Conservation (phyloP, 306 rosid species). For the Lagenaria siceraria region DNA sequence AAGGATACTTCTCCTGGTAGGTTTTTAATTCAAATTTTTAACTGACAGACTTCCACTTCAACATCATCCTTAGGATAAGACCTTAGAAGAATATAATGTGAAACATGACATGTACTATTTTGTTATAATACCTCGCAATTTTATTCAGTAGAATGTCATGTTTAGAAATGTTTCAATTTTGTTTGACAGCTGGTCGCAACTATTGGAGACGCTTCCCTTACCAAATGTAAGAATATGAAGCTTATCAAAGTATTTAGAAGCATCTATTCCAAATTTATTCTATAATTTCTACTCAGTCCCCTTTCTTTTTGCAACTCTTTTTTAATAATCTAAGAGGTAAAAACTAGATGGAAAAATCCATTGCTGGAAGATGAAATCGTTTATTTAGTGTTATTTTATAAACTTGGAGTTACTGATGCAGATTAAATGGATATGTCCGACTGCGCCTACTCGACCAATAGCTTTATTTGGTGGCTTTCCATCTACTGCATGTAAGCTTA, state of each 20-base stretch:
- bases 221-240: conserved; percentile 60
- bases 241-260: background rate
- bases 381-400: background rate
- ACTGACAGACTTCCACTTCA: background rate
- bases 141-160: background rate
- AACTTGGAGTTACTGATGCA: conserved; percentile 26
- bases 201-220: conserved; percentile 81
- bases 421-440: conserved; percentile 99
- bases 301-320: background rate
- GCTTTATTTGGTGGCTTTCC: conserved; percentile 86
- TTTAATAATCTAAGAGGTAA: background rate
- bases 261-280: background rate
- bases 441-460: conserved; percentile 88
- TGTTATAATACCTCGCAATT: background rate
- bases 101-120: background rate
- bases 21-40: background rate
- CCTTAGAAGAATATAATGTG: background rate
- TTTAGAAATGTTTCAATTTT: conserved; percentile 10
- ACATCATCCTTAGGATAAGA: background rate
- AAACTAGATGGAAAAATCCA: background rate
- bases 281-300: background rate
- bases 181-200: conserved; percentile 92
- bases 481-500: conserved; percentile 85
- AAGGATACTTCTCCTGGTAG: background rate
- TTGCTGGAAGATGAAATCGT: background rate